Evolutionary conservation across 352 stramenopile species (phyloP), one percentile per base, ranked within the genome.

Genomic region (Blastocystis sp.): DNA sequence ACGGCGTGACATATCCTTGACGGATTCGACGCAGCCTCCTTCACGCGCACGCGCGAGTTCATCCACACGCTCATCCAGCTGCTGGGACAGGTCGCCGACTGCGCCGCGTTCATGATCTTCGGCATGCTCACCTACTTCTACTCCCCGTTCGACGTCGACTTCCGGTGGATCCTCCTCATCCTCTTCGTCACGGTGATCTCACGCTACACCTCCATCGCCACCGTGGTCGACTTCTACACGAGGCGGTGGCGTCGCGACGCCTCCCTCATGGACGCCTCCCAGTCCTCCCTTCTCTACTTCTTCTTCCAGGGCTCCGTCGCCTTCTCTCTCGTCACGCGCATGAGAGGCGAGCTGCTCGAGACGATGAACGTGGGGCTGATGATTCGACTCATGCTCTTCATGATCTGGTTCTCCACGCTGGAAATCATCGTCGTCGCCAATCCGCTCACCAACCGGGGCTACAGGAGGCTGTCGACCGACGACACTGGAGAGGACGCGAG

Each of bases 201-300:
- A 2, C 33, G 74, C 13, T 85, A 85, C 51, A 41, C 74, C 26
- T 10, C 74, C 12, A 85, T 85, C 29, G 74, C 74, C 24, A 85
- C 74, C 24, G 24, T 67, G 1, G 13, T 85, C 19, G 16, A 85
- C 37, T 21, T 37, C 16, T 39, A 70, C 55, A 13, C n/a, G 16
- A 21, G 50, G 51, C 26, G 3, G 12, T 55, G 45, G 6, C 45
- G 45, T 16, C 45, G 9, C 45, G 45, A 55, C 6, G 6, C 45
- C 45, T 55, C 45, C 45, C 16, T 55, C 45, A 16, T 16, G 6
- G 16, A 6, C 45, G 9, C 45, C 6, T 16, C 29, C 21, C 41
- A 67, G 74, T 16, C 33, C 16, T 45, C 39, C 37, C 26, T 85
- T 9, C 24, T 85, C 6, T 70, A 67, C 45, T 69, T 85, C n/a